Percentiles rank a stretch among this genome's conserved stretches.
These are phyloP conservation scores for Tolypocladium capitatum DNA, from an alignment of 2,329 filamentous ascomycete species.

Conservation along the genomic window DNA sequence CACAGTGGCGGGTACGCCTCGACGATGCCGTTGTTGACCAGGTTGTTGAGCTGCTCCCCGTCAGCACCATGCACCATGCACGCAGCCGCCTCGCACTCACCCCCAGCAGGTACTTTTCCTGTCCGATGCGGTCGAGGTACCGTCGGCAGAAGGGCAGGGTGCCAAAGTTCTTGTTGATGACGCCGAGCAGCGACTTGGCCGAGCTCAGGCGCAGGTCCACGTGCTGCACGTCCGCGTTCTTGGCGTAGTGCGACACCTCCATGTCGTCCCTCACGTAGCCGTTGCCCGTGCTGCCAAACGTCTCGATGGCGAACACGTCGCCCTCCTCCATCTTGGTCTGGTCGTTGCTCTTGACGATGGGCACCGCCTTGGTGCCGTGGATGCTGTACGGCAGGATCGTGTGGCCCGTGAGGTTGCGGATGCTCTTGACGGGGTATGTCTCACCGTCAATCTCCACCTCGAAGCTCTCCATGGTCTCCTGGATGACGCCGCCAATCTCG, in stretches of 20 bases:
- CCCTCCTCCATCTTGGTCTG: slow-evolving; percentile 97
- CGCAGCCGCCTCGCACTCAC: slow-evolving; percentile 33
- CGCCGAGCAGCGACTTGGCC: slow-evolving; percentile 71
- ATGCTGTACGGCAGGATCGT: slow-evolving; percentile 83
- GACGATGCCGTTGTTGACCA: slow-evolving; percentile 72
- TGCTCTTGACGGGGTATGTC: slow-evolving; percentile 69
- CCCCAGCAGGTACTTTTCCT: slow-evolving; percentile 86
- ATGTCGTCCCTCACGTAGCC: slow-evolving; percentile 80
- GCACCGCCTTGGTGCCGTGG: slow-evolving; percentile 85
- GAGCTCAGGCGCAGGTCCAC: slow-evolving; percentile 66
- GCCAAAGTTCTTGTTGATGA: slow-evolving; percentile 94
- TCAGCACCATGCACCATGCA: neutral
- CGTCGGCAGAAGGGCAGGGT: slow-evolving; percentile 83
- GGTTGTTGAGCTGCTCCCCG: slow-evolving; percentile 57
- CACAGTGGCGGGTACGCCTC: slow-evolving; percentile 82
- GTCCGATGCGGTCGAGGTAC: slow-evolving; percentile 83
- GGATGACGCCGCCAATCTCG: slow-evolving; percentile 72
- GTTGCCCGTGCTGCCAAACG: slow-evolving; percentile 85
- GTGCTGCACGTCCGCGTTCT: slow-evolving; percentile 57
- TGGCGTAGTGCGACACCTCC: slow-evolving; percentile 82
- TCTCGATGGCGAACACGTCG: slow-evolving; percentile 91
- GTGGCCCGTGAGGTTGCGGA: slow-evolving; percentile 80
- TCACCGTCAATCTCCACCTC: slow-evolving; percentile 73
- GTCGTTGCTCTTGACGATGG: slow-evolving; percentile 79
- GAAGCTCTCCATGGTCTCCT: slow-evolving; percentile 89